A percentile compares a stretch with the other conserved stretches of the same genome.
phyloP scores from a whole-genome alignment of 768 basidiomycete genomes.

The Russula compacta region DNA sequence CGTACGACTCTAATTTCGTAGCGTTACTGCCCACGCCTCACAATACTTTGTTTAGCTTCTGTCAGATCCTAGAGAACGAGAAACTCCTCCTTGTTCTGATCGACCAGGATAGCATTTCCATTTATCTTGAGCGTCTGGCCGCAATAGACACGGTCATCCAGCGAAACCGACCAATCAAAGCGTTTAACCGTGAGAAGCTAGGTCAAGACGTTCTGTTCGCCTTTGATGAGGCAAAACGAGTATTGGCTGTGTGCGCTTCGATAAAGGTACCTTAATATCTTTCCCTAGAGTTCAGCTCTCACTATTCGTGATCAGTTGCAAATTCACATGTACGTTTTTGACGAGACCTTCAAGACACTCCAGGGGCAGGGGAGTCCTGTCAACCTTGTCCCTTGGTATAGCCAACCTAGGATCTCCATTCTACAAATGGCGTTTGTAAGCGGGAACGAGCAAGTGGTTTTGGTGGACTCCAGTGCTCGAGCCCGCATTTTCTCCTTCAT shows the following conservation, averaged over 20 bases:
- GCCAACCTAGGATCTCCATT: constrained; percentile 23
- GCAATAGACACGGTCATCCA: not conserved
- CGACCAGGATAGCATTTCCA: not conserved
- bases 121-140: constrained; percentile 10
- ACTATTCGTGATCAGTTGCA: constrained; percentile 20
- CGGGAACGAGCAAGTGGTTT: constrained; percentile 43
- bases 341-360: constrained; percentile 35
- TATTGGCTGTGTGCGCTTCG: constrained; percentile 38
- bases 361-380: constrained; percentile 35
- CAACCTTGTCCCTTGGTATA: constrained; percentile 39
- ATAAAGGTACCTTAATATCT: constrained; percentile 29
- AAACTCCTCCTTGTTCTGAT: constrained; percentile 9
- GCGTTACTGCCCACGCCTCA: not conserved
- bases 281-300: not conserved
- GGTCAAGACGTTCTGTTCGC: constrained; percentile 37
- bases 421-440: constrained; percentile 35
- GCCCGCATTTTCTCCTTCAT: constrained; percentile 46
- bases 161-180: not conserved
- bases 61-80: constrained; percentile 13
- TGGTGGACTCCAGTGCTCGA: constrained; percentile 37
- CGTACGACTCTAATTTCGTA: not conserved
- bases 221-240: constrained; percentile 44
- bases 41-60: not conserved
- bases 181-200: constrained; percentile 37
- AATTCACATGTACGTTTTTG: constrained; percentile 40